Percentiles rank a stretch among this genome's conserved stretches.
phyloP scores from a whole-genome alignment of 306 rosid species.

The Vigna hirtella region DNA sequence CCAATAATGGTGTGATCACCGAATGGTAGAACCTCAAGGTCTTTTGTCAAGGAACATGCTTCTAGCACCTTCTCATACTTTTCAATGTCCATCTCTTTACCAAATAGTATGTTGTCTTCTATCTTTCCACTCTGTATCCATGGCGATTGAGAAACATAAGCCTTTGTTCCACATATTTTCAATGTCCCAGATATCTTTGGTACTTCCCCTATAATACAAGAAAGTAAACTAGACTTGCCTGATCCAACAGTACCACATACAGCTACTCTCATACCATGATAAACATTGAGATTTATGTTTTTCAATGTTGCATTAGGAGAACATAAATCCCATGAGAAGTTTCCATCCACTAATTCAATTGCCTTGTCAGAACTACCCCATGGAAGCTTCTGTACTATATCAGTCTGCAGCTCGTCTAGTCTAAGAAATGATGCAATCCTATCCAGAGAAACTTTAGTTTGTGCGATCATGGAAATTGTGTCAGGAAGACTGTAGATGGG shows the following conservation, averaged over 20 bases:
- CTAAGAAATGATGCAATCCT: constrained; percentile 75
- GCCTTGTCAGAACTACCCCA: constrained; percentile 64
- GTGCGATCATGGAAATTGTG: constrained; percentile 74
- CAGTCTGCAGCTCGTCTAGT: constrained; percentile 68
- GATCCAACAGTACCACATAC: constrained; percentile 91
- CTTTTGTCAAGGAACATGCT: constrained; percentile 76
- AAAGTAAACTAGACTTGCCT: constrained; percentile 90
- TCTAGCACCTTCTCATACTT: constrained; percentile 72
- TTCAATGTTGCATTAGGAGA: constrained; percentile 58
- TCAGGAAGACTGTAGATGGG: constrained; percentile 78
- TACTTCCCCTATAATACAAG: constrained; percentile 82
- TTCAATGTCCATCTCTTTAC: constrained; percentile 74
- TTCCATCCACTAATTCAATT: constrained; percentile 68
- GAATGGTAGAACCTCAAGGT: constrained; percentile 72
- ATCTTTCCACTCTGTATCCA: constrained; percentile 93
- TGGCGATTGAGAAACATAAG: constrained; percentile 89
- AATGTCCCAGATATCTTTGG: constrained; percentile 73
- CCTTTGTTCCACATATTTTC: constrained; percentile 80
- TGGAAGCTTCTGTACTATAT: constrained; percentile 71
- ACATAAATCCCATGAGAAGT: constrained; percentile 81
- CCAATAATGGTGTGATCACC: constrained; percentile 90
- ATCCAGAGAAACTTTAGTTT: constrained; percentile 85
- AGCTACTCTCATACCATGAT: constrained; percentile 78
- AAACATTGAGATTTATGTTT: constrained; percentile 59
- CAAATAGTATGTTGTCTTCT: constrained; percentile 78